A percentile compares a stretch with the other conserved stretches of the same genome.
Evolutionary conservation across 345 rosid species (phyloP).

Genomic region (Syzygium aqueum): DNA sequence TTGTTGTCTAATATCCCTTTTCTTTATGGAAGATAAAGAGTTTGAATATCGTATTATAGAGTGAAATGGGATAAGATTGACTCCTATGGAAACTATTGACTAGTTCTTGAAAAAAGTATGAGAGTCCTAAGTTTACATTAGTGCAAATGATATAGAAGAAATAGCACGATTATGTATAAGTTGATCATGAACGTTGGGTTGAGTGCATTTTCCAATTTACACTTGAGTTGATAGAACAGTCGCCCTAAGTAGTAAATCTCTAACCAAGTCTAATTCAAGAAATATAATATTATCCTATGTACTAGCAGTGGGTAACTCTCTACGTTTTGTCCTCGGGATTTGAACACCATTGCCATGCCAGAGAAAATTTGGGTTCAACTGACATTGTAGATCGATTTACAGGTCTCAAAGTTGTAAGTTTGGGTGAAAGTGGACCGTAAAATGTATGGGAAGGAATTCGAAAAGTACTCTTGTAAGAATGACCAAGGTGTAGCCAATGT

Average conservation of each 20-base stretch:
- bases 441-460: too few species aligned
- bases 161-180: too few species aligned
- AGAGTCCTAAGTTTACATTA: too few species aligned
- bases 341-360: neutral
- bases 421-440: too few species aligned
- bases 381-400: too few species aligned
- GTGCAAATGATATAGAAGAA: neutral
- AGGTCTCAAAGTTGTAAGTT: too few species aligned
- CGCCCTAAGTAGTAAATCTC: neutral
- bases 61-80: neutral
- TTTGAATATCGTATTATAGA: rapidly evolving
- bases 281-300: neutral
- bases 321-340: neutral
- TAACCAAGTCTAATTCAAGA: neutral
- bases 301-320: neutral
- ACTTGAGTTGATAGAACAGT: neutral
- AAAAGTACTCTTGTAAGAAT: too few species aligned
- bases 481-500: too few species aligned
- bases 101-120: neutral
- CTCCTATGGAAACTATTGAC: neutral
- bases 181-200: neutral
- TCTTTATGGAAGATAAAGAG: rapidly evolving
- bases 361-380: neutral
- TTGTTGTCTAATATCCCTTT: neutral
- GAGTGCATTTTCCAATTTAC: neutral